Conservation (phyloP, 768 basidiomycete species). For the Suillus hirtellus region DNA sequence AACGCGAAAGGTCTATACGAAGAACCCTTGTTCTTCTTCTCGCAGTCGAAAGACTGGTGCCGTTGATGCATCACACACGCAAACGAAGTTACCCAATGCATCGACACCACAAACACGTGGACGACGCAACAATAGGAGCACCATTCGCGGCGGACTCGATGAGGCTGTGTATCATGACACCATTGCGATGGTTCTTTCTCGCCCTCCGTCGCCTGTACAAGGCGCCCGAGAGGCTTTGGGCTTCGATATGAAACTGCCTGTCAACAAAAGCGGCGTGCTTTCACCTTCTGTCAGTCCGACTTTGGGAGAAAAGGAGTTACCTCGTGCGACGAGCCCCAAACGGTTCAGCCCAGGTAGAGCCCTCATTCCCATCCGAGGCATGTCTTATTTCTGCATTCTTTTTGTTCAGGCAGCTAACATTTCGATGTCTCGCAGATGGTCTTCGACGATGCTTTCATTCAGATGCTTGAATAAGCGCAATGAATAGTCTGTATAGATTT, state of each 20-base stretch:
- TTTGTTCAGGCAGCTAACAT: constrained; percentile 8
- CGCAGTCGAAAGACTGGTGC: neutral
- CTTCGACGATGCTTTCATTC: constrained; percentile 30
- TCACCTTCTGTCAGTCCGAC: constrained; percentile 6
- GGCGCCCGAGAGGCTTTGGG: constrained; percentile 8
- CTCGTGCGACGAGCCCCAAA: constrained; percentile 16
- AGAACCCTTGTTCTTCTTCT: neutral
- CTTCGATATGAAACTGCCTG: constrained; percentile 10
- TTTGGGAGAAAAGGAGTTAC: constrained; percentile 5
- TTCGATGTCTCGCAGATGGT: constrained; percentile 20
- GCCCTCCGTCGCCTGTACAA: constrained; percentile 20
- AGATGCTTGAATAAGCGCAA: constrained; percentile 12
- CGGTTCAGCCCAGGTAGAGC: constrained; percentile 25
- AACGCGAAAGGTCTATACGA: neutral
- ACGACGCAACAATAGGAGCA: constrained; percentile 19
- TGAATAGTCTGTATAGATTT: neutral
- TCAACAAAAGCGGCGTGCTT: neutral
- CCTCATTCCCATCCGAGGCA: constrained; percentile 35
- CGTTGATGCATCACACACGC: neutral
- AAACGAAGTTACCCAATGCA: neutral
- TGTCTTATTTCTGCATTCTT: constrained; percentile 23
- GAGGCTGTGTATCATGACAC: constrained; percentile 12
- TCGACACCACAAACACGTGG: constrained; percentile 17
- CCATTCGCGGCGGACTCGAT: constrained; percentile 3
- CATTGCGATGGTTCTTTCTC: constrained; percentile 29